These are phyloP conservation scores for Phyllosticta paracitricarpa DNA, from an alignment of 2,329 filamentous ascomycete species.

Conservation along the genomic window DNA sequence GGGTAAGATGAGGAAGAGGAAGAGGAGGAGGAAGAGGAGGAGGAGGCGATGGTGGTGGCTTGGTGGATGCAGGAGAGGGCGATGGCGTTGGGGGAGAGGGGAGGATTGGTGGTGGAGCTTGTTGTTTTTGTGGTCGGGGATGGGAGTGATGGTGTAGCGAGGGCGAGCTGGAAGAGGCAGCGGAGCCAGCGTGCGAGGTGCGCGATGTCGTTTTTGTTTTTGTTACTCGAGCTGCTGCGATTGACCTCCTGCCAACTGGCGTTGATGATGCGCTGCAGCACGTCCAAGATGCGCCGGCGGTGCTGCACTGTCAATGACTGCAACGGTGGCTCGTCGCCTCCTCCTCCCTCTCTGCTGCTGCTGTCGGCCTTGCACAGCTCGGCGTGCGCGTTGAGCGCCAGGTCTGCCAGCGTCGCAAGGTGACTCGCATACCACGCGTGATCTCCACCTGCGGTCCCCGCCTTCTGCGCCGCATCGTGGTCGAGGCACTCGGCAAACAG, in stretches of 20 bases:
- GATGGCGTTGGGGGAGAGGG: conserved; percentile 12
- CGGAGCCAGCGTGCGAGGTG: conserved; percentile 68
- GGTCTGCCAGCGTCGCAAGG: conserved; percentile 38
- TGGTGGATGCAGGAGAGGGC: conserved; percentile 36
- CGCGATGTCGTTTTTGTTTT: conserved; percentile 30
- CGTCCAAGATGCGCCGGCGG: not conserved
- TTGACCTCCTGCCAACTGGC: conserved; percentile 48
- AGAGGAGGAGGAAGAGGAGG: not conserved
- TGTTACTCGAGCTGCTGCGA: conserved; percentile 23
- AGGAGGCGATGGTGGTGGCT: not conserved
- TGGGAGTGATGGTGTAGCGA: conserved; percentile 26
- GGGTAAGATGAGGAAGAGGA: conserved; percentile 42
- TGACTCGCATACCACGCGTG: conserved; percentile 18
- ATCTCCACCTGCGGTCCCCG: not conserved
- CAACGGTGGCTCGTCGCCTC: not conserved
- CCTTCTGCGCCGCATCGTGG: not conserved
- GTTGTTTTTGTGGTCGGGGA: not conserved
- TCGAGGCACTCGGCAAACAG: conserved; percentile 42
- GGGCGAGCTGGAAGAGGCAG: conserved; percentile 60
- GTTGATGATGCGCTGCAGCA: conserved; percentile 59
- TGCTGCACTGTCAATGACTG: not conserved
- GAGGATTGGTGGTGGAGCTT: conserved; percentile 27
- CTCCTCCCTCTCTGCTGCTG: not conserved
- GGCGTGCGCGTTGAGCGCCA: conserved; percentile 34
- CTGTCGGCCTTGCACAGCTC: not conserved